phyloP scores from a whole-genome alignment of 192 early-diverging fungal genomes.

The Umbelopsis isabellina region DNA sequence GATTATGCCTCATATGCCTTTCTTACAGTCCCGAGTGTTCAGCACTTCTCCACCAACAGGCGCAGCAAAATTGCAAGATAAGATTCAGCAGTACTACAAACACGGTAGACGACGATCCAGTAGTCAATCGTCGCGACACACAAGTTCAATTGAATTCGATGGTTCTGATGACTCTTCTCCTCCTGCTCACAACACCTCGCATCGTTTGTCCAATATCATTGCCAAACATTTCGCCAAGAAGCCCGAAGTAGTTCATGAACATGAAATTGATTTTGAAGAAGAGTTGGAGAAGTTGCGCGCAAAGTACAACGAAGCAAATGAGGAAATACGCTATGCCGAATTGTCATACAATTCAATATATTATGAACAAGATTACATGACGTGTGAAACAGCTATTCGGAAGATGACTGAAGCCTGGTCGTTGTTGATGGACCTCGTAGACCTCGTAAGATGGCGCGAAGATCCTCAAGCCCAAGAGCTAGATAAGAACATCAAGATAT shows the following conservation, averaged over 20 bases:
- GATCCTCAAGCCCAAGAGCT: not conserved
- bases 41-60: not conserved
- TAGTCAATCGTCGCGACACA: slow-evolving; percentile 3
- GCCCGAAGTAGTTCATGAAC: slow-evolving; percentile 5
- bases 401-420: slow-evolving; percentile 16
- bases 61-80: not conserved
- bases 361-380: not conserved
- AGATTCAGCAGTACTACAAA: slow-evolving; percentile 6
- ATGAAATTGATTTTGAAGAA: not conserved
- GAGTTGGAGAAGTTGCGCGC: not conserved
- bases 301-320: not conserved
- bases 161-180: not conserved
- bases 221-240: slow-evolving; percentile 17
- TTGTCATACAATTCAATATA: not conserved
- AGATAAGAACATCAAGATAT: not conserved
- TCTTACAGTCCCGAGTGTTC: not conserved
- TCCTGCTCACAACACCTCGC: not conserved
- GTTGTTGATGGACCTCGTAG: slow-evolving; percentile 1
- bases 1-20: slow-evolving; percentile 11
- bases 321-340: not conserved
- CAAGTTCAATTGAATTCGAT: not conserved
- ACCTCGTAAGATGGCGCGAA: not conserved
- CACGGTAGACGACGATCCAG: slow-evolving; percentile 14
- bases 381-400: not conserved
- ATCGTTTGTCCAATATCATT: not conserved